Percentiles rank a stretch among this genome's conserved stretches.
Conservation (phyloP, 768 basidiomycete genomes). For the Asterophora lycoperdoides region DNA sequence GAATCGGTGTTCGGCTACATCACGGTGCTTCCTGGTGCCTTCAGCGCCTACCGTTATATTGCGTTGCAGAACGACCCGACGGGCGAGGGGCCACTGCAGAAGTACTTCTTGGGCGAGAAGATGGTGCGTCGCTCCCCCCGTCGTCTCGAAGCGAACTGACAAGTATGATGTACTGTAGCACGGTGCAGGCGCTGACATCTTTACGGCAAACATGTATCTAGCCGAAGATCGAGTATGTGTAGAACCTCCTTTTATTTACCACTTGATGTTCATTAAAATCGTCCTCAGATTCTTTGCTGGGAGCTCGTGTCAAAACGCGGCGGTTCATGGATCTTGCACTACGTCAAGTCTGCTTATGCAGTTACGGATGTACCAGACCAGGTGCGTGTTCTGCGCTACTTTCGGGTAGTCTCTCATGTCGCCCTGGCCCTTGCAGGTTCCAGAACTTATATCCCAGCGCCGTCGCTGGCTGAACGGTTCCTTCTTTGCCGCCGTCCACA, state of each 20-base stretch:
- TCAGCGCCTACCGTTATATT: constrained; percentile 88
- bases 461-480: constrained; percentile 97
- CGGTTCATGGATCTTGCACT: constrained; percentile 89
- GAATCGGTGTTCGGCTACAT: constrained; percentile 93
- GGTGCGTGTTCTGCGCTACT: constrained; percentile 32
- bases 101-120: constrained; percentile 97
- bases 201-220: constrained; percentile 95
- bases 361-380: constrained; percentile 93
- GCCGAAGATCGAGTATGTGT: constrained; percentile 75
- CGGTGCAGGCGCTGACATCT: constrained; percentile 83
- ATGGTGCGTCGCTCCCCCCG: constrained; percentile 46
- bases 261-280: not conserved
- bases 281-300: constrained; percentile 82
- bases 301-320: constrained; percentile 94
- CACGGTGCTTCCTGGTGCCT: constrained; percentile 88
- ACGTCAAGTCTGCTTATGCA: constrained; percentile 92
- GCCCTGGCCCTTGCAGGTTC: constrained; percentile 45
- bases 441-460: constrained; percentile 92
- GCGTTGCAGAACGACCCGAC: constrained; percentile 81
- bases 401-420: not conserved
- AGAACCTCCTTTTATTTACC: not conserved
- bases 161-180: constrained; percentile 38
- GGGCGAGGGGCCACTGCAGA: constrained; percentile 87
- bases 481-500: constrained; percentile 96
- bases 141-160: constrained; percentile 1